Conservation (phyloP, 805 yeast species). For the Zygosaccharomyces bisporus region DNA sequence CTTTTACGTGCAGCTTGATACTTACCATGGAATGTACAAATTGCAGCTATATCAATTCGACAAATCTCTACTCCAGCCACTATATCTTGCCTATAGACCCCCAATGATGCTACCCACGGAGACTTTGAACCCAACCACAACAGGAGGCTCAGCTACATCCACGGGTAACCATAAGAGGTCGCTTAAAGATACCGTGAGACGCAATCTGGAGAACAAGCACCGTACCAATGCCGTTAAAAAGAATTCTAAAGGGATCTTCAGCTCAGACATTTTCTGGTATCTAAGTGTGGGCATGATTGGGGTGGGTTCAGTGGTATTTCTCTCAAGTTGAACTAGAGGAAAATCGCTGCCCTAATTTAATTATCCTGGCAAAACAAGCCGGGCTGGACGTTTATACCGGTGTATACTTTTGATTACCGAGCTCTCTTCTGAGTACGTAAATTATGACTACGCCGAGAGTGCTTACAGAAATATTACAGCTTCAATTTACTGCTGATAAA, state of each 20-base stretch:
- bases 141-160: constrained; percentile 37
- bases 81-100: constrained; percentile 88
- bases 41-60: constrained; percentile 71
- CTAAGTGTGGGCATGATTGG: constrained; percentile 27
- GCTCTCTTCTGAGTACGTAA: constrained; percentile 3
- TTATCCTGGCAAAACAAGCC: constrained; percentile 4
- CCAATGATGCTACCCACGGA: constrained; percentile 94
- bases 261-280: constrained; percentile 27
- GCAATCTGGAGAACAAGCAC: constrained; percentile 75
- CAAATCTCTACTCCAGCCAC: constrained; percentile 79
- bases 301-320: constrained; percentile 29
- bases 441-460: constrained; percentile 3
- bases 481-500: neutral
- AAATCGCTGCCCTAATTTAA: neutral
- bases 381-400: constrained; percentile 8
- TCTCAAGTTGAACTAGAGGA: constrained; percentile 15
- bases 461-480: neutral
- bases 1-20: constrained; percentile 60
- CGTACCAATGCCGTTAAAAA: constrained; percentile 64
- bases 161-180: constrained; percentile 37
- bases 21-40: constrained; percentile 78
- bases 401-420: constrained; percentile 4
- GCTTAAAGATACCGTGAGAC: constrained; percentile 48
- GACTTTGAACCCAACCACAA: constrained; percentile 81
- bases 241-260: constrained; percentile 14